Evolutionary conservation across 148 eudicot genomes (phyloP), one percentile per base, ranked within the genome.

Genomic region (Vaccinium vitisidaea): DNA sequence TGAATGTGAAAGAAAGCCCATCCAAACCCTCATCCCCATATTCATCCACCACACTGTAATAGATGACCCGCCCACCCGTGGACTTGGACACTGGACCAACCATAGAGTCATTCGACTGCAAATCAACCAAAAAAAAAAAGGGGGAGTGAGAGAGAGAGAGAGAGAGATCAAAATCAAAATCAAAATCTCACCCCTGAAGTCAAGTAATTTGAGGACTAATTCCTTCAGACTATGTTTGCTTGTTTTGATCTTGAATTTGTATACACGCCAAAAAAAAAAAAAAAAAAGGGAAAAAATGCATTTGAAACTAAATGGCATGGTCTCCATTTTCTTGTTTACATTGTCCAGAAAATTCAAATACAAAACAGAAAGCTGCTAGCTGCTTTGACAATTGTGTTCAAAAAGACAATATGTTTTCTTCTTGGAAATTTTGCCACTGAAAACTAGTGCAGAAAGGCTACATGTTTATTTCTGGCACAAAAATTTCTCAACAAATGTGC

Each of bases 61-160:
- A 89, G 82, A 94, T 94, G 36, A 85, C 83, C 85, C 94, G 92
- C 8, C 95, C 97, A 56, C 92, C 94, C 3, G 46, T 81, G 16
- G 83, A 77, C 87, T 81, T 93, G 3, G 92, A 90, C n/a, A 90
- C 94, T 43, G 93, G 85, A 84, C 88, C 80, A 0, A 55, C 87
- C 56, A 85, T 77, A 0, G 92, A 90, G 58, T 92, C 96, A 90
- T 23, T 88, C 23, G 94, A 92, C 98, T 96, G 98, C 86, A 88
- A 71, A 80, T 25, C 36, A 18, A 8, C 30, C 49, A 55, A 12
- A 3, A 30, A 21, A 8, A 77, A 19, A 1, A 16, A 67, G 82
- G 25, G 43, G 4, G 43, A 5, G 6, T 5, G 46, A 4, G 46
- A 43, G 46, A 75, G 79, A 78, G 39, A 36, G 39, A 36, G 2